Evolutionary conservation across 164 flowering plant genomes (phyloP).

Genomic region (Pachysandra terminalis): DNA sequence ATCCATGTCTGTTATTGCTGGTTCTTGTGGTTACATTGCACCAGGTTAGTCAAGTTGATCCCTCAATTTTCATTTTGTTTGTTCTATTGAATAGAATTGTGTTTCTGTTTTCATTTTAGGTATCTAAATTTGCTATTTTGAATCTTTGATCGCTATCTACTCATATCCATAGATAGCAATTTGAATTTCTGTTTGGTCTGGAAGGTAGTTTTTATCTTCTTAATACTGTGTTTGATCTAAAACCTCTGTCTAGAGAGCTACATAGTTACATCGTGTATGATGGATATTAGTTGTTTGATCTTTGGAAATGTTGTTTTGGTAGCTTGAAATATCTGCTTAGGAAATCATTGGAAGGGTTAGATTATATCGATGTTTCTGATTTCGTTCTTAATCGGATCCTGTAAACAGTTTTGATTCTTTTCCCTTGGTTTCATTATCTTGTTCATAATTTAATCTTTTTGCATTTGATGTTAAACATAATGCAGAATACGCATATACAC

Average conservation of each 20-base stretch:
- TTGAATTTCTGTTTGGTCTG: background rate
- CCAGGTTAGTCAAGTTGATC: constrained; percentile 46
- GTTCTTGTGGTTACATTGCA: constrained; percentile 84
- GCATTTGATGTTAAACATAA: background rate
- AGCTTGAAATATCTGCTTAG: too few species aligned
- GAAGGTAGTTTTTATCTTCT: too few species aligned
- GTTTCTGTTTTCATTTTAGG: background rate
- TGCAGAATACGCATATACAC: constrained; percentile 52
- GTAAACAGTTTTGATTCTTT: too few species aligned
- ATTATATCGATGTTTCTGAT: too few species aligned
- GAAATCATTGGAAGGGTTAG: background rate
- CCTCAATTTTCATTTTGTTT: background rate
- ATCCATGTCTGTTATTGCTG: constrained; percentile 70
- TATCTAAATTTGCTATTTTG: background rate
- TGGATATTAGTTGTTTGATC: too few species aligned
- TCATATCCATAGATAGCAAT: background rate
- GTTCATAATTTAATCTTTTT: background rate
- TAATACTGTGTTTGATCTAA: too few species aligned
- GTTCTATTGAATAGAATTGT: background rate
- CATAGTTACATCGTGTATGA: too few species aligned
- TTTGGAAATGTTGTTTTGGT: too few species aligned
- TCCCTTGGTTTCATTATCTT: background rate
- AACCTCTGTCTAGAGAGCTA: too few species aligned
- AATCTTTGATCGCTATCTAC: background rate
- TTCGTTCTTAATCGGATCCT: too few species aligned